Evolutionary conservation across 2,329 filamentous ascomycete species (phyloP), one percentile per base, ranked within the genome.

Genomic region (Dothistroma septosporum): DNA sequence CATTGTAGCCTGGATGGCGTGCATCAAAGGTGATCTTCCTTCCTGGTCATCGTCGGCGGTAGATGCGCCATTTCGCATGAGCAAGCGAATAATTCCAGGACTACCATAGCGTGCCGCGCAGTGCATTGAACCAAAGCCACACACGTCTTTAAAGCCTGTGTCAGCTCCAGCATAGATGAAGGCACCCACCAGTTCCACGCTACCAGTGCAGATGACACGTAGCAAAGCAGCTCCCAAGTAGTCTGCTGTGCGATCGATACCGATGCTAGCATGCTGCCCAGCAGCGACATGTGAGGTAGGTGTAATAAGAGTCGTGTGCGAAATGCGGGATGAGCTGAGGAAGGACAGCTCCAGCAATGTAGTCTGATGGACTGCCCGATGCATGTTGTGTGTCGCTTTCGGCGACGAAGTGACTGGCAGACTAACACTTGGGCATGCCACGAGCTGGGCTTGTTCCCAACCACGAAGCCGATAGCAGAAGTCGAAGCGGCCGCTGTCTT

Each of bases 371-470:
- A 28, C 8, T 21, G 16, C n/a, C 8, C 16, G 35, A 21, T 35
- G 28, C 24, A 5, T 37, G 2, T 19, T 49, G 6, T 49, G 41
- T 8, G n/a, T 24, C 9, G 24, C 11, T 21, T 49, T 22, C 2
- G 24, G 24, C 33, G 55, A 47, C 35, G 54, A 47, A 19, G 9
- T 24, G 8, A 48, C 47, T 14, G 32, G 28, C 9, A 35, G 32
- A 9, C 46, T 35, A n/a, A n/a, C 32, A 28, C 41, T 56, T 46
- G 5, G 2, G 32, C 63, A 62, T 32, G 58, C 55, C 19, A 52
- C 52, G 1, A 68, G 61, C 55, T 68, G 66, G 7, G 52, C 31
- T 22, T 61, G 58, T 47, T 68, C 66, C 66, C 66, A 68, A 21
- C 65, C 55, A 12, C 65, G 58, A 22, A 67, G 61, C 37, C 61